Conservation (phyloP, 768 basidiomycete species). For the Exsudoporus frostii region DNA sequence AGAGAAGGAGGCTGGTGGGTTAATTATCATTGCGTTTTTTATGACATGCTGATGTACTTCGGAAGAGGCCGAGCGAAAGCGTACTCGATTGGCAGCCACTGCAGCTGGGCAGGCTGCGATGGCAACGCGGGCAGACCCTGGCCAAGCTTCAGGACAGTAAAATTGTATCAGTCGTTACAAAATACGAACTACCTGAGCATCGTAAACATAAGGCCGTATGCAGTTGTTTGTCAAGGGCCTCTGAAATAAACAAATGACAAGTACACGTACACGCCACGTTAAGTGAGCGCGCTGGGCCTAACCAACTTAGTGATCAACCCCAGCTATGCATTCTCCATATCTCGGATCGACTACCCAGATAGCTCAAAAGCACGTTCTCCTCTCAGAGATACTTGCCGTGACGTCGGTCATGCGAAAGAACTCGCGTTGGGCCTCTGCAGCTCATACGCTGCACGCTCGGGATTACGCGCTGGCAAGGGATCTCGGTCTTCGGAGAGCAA, state of each 20-base stretch:
- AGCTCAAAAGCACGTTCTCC: conserved; percentile 74
- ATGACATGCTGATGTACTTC: conserved; percentile 2
- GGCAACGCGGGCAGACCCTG: conserved; percentile 50
- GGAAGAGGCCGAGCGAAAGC: conserved; percentile 92
- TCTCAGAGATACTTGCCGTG: conserved; percentile 88
- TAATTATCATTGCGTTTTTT: neutral
- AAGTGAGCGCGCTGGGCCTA: neutral
- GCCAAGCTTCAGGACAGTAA: conserved; percentile 37
- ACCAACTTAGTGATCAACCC: neutral
- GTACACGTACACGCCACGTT: neutral
- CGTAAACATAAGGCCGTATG: neutral
- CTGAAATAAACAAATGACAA: conserved; percentile 25
- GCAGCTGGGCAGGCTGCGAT: conserved; percentile 90
- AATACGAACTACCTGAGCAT: neutral
- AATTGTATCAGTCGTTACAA: conserved; percentile 14
- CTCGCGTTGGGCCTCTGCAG: conserved; percentile 87
- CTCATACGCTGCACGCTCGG: conserved; percentile 55
- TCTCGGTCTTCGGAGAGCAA: conserved; percentile 67
- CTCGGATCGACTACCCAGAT: conserved; percentile 27
- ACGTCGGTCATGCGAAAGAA: conserved; percentile 97
- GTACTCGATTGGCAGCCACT: conserved; percentile 84
- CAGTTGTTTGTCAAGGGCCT: conserved; percentile 26
- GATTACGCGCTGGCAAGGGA: conserved; percentile 71
- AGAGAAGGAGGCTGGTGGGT: conserved; percentile 91
- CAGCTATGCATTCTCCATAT: conserved; percentile 17